Evolutionary conservation across 2,329 filamentous ascomycete species (phyloP).

Genomic region (Phoma sp.): DNA sequence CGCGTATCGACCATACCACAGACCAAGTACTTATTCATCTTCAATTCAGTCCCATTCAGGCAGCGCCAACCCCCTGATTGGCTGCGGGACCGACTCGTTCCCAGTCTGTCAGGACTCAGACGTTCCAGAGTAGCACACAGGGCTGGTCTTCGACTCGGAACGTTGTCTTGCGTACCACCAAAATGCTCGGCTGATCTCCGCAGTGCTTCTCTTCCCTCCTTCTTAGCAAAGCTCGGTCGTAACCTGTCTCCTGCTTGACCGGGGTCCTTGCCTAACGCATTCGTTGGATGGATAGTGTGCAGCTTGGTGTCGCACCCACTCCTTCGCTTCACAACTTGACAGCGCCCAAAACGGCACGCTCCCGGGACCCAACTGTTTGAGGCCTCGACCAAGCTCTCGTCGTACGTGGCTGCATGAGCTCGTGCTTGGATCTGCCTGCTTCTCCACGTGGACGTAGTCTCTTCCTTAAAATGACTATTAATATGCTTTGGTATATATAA

Average conservation of each 20-base stretch:
- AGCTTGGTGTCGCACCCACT: constrained; percentile 42
- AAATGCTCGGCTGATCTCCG: constrained; percentile 40
- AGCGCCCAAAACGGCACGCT: constrained; percentile 48
- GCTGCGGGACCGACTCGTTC: constrained; percentile 6
- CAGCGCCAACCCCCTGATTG: constrained; percentile 29
- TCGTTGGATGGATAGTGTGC: constrained; percentile 39
- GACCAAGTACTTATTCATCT: constrained; percentile 35
- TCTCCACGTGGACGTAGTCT: constrained; percentile 46
- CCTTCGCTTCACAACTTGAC: constrained; percentile 47
- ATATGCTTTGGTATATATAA: constrained; percentile 40
- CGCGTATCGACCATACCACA: constrained; percentile 15
- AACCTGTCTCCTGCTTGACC: constrained; percentile 35
- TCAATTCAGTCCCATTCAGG: constrained; percentile 26
- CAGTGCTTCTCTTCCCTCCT: constrained; percentile 24
- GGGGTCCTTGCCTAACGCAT: constrained; percentile 36
- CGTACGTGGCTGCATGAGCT: constrained; percentile 44
- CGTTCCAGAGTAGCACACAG: constrained; percentile 31
- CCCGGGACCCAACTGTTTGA: constrained; percentile 49
- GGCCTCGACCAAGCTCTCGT: constrained; percentile 44
- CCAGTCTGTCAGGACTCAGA: constrained; percentile 26
- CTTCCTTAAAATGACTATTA: constrained; percentile 36
- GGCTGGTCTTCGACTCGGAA: constrained; percentile 34
- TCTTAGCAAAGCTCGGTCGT: constrained; percentile 35
- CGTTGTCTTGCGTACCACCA: constrained; percentile 37
- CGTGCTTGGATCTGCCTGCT: constrained; percentile 40